A percentile compares a stretch with the other conserved stretches of the same genome.
These are phyloP conservation scores for Cystofilobasidium bisporidii DNA, from an alignment of 768 basidiomycete species.

Conservation along the genomic window DNA sequence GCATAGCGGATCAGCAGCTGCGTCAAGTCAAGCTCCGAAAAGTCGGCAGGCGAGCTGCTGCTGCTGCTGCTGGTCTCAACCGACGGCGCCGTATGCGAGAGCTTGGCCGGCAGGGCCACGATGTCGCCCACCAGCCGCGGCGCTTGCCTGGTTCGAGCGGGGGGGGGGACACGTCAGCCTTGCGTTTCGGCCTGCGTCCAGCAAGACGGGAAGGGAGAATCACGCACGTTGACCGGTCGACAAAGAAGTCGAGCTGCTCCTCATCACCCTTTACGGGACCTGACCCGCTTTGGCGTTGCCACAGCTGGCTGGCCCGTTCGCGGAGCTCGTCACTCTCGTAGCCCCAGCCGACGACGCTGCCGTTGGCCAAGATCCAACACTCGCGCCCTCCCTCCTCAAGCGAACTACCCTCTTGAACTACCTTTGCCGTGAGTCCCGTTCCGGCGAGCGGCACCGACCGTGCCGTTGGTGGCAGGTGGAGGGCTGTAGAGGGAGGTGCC, in stretches of 20 bases:
- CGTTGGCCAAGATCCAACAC: not conserved
- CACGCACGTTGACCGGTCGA: not conserved
- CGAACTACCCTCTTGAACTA: not conserved
- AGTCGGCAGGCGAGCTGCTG: not conserved
- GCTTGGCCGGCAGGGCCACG: not conserved
- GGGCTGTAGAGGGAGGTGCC: not conserved
- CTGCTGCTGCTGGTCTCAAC: not conserved
- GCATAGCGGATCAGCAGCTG: conserved; percentile 4
- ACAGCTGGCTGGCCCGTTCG: not conserved
- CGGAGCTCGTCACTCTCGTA: not conserved
- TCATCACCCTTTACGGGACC: not conserved
- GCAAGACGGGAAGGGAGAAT: not conserved
- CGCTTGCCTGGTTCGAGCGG: not conserved
- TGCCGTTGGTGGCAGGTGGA: not conserved
- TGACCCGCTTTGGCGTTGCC: not conserved
- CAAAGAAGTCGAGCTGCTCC: conserved; percentile 5
- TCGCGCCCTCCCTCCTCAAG: not conserved
- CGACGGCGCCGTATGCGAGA: not conserved
- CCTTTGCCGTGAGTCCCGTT: not conserved
- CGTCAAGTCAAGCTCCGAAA: not conserved
- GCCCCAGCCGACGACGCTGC: conserved; percentile 1
- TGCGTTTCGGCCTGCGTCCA: no score
- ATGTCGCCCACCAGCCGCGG: not conserved
- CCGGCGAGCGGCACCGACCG: not conserved
- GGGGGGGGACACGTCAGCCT: not conserved